These are phyloP conservation scores for Tinospora cordifolia DNA, from an alignment of 164 flowering plant species.

Conservation along the genomic window DNA sequence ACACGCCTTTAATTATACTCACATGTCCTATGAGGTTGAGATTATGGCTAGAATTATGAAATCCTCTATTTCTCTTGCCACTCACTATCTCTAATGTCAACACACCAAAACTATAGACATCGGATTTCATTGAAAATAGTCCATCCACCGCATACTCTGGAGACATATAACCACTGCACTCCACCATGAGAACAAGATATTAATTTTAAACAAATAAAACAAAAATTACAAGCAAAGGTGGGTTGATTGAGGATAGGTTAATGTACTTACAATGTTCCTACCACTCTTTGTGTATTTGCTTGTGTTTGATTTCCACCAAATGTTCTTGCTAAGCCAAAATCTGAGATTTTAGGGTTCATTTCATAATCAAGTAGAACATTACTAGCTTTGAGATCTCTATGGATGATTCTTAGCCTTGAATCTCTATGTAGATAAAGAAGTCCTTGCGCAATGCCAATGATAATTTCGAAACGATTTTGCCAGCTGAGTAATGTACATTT, in stretches of 20 bases:
- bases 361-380: background rate
- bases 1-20: background rate
- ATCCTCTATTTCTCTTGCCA: slow-evolving; percentile 9
- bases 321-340: slow-evolving; percentile 7
- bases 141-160: slow-evolving; percentile 7
- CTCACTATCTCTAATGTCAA: slow-evolving; percentile 3
- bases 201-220: background rate
- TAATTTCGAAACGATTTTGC: slow-evolving; percentile 3
- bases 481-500: background rate
- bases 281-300: slow-evolving; percentile 2
- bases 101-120: slow-evolving; percentile 9
- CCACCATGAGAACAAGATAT: background rate
- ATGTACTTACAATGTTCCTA: slow-evolving; percentile 4
- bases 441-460: slow-evolving; percentile 1
- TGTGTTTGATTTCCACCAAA: slow-evolving; percentile 6
- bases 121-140: slow-evolving; percentile 9
- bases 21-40: slow-evolving; percentile 8
- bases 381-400: slow-evolving; percentile 5
- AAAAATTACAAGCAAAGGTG: too few relatives aligned
- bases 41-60: slow-evolving; percentile 1
- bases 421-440: slow-evolving; percentile 11
- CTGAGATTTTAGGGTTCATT: slow-evolving; percentile 7
- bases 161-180: slow-evolving; percentile 7
- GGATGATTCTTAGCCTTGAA: slow-evolving; percentile 1
- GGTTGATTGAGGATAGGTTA: background rate